Base-by-base conservation (phyloP, 305 asterid species). In the Euphrasia arctica region DNA sequence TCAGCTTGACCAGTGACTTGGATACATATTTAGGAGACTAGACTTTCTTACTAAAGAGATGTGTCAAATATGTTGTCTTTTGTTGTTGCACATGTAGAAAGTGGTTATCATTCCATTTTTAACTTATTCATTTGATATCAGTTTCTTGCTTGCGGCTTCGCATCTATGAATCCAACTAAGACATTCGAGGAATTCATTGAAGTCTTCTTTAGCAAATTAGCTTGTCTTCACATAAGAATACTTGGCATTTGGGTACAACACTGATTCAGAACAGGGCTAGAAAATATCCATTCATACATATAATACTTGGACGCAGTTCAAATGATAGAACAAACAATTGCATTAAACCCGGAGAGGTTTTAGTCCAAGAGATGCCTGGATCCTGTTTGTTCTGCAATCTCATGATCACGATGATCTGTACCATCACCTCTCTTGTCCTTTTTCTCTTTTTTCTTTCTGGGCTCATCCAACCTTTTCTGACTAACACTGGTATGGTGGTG, bases 361-460 rank as follows among this genome's bases (percentile, higher is more conserved):
- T 60, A 92, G 10, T 51, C 99, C 97, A 9, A 93, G 96, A 57
- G 95, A 83, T 2, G 96, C 92, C 29, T 92, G 77, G n/a, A 90
- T 60, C 79, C 87, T 78, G 73, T 93, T 93, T 80, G 82, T 77
- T 86, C 97, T 0, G 97, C 99, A 68, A 93, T 93, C 83, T 93
- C 99, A 27, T 97, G 97, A 76, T 93, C 97, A 0, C 97, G 95
- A 81, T 88, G 99, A 72, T 93, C 99, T 0, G 97, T 90, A 34
- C 99, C 97, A 60, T 90, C 97, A 32, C 79, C 97, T 69, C 72
- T 84, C 88, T 71, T 87, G 39, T 78, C 90, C 79, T 81, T 84
- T 77, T 84, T 87, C 78, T 89, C 92, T 72, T 82, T 87, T 88
- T 89, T 89, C 83, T 78, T 81, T 72, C 78, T 85, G 0, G 88